Evolutionary conservation across 768 basidiomycete species (phyloP), one percentile per base, ranked within the genome.

Genomic region (Boletus huronensis): DNA sequence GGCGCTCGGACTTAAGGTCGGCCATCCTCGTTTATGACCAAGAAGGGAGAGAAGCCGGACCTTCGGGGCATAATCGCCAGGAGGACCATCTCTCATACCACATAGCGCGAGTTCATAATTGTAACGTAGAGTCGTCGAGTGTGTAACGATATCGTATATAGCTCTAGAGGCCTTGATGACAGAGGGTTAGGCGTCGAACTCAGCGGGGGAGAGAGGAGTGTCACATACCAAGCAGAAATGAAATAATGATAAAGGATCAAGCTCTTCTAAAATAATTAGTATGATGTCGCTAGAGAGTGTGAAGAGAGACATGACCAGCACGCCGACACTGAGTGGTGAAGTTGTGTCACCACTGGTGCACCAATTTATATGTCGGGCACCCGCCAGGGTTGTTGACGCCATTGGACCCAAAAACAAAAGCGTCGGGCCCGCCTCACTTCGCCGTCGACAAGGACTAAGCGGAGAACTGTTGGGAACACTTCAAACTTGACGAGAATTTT

Each of bases 301-400:
- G 57, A 71, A 69, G 63, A 70, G 54, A 46, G 70, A 62, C 69
- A 70, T 70, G 70, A 62, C 71, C 61, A 65, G 70, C 70, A 70
- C 70, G 65, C 64, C 63, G 61, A 62, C 53, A 57, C 60, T 59
- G 44, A 58, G 47, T 58, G 54, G 53, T 63, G 52, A 60, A 53
- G 31, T 49, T 38, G 48, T 50, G 38, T 50, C 46, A 40, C 48
- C 41, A 48, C 47, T 36, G 40, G 39, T 39, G 47, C 29, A 44
- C 28, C 36, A 60, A 64, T 70, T 72, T 70, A 70, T 70, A 70
- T 42, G 63, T 68, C 66, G 60, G 56, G 59, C 52, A 47, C 48
- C 54, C 49, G 57, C 55, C 60, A 60, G 58, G 57, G 62, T 10
- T 51, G 58, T 40, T 62, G 64, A 58, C 58, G 53, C 58, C 61